phyloP scores from a whole-genome alignment of 257 asterid species.

The Solanum microdontum region DNA sequence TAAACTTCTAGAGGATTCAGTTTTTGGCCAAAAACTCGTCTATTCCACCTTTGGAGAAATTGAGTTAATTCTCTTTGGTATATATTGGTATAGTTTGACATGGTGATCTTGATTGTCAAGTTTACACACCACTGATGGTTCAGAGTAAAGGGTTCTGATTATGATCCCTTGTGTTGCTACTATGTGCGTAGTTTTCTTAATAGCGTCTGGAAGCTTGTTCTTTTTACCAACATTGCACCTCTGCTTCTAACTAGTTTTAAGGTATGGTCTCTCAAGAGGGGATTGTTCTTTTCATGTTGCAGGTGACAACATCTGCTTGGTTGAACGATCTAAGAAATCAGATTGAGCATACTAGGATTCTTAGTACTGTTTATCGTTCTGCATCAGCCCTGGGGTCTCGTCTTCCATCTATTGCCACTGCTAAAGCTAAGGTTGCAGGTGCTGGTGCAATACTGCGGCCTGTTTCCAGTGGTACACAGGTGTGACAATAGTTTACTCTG shows the following conservation, averaged over 20 bases:
- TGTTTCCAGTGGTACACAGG: conserved; percentile 91
- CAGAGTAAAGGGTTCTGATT: neutral
- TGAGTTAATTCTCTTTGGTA: neutral
- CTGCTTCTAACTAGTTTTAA: neutral
- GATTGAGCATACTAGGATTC: conserved; percentile 83
- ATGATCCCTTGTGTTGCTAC: neutral
- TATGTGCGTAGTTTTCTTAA: neutral
- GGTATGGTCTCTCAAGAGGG: neutral
- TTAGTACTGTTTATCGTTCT: conserved; percentile 92
- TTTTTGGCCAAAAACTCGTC: neutral
- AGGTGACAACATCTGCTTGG: conserved; percentile 99
- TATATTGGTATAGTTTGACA: neutral
- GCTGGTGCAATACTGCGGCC: conserved; percentile 97
- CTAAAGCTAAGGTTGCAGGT: conserved; percentile 92
- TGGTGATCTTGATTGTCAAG: neutral
- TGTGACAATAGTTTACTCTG: neutral
- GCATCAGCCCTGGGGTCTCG: conserved; percentile 97
- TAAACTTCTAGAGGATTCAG: neutral
- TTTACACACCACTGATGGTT: neutral
- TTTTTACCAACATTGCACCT: neutral
- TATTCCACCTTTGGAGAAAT: neutral
- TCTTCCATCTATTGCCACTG: conserved; percentile 91
- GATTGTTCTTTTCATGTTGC: conserved; percentile 5
- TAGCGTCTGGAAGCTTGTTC: neutral
- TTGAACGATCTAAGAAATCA: conserved; percentile 84